A percentile compares a stretch with the other conserved stretches of the same genome.
These are phyloP conservation scores for Ogataea corticis DNA, from an alignment of 805 yeast species.

Conservation along the genomic window DNA sequence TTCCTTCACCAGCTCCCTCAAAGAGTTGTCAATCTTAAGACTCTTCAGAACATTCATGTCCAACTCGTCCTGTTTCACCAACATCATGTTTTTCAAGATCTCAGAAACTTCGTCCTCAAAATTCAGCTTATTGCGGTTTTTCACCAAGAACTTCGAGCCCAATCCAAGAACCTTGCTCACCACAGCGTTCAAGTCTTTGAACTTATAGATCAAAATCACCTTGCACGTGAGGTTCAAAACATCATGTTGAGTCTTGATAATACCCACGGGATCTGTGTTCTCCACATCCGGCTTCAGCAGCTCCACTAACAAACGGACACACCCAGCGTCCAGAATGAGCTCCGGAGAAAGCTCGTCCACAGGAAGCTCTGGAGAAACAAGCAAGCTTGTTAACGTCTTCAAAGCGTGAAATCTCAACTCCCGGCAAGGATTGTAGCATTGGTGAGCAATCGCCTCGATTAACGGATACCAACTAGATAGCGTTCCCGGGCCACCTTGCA, in stretches of 20 bases:
- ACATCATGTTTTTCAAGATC: constrained; percentile 33
- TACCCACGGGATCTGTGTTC: constrained; percentile 61
- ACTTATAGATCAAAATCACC: constrained; percentile 36
- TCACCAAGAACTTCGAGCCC: constrained; percentile 28
- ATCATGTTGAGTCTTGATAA: constrained; percentile 64
- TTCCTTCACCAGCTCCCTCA: constrained; percentile 24
- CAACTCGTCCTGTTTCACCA: constrained; percentile 30
- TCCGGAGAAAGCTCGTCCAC: constrained; percentile 44
- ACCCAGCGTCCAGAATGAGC: constrained; percentile 67
- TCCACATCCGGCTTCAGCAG: constrained; percentile 64
- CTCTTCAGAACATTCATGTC: constrained; percentile 24
- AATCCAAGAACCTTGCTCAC: constrained; percentile 30
- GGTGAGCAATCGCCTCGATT: constrained; percentile 82
- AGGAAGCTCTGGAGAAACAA: constrained; percentile 42
- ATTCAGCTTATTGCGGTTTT: constrained; percentile 23
- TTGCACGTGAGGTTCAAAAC: constrained; percentile 69
- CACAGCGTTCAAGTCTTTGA: constrained; percentile 24
- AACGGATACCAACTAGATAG: constrained; percentile 53
- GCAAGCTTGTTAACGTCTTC: constrained; percentile 52
- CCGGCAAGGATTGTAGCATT: constrained; percentile 84
- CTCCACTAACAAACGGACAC: constrained; percentile 71
- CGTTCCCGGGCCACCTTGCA: constrained; percentile 33
- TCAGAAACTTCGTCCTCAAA: constrained; percentile 37
- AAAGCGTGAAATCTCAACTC: constrained; percentile 71
- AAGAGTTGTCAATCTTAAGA: constrained; percentile 27